Conservation (phyloP, 805 yeast species). For the Martiniozyma abietophila region DNA sequence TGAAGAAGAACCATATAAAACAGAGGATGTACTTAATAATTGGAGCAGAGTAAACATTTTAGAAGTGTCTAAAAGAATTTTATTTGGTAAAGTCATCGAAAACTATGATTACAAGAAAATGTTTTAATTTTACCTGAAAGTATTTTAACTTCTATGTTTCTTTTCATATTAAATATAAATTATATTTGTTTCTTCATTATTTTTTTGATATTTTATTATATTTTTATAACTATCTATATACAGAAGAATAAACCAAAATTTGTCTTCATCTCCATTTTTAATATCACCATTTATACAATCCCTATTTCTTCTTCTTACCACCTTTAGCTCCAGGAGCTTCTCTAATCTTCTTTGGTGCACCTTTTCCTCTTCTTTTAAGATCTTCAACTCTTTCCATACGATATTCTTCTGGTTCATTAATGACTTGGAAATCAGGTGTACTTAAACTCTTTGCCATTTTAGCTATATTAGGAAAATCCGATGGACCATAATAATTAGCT, state of each 20-base stretch:
- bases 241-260: constrained; percentile 3
- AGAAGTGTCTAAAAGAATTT: constrained; percentile 15
- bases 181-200: neutral
- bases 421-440: constrained; percentile 31
- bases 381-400: constrained; percentile 54
- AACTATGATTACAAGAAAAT: constrained; percentile 24
- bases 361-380: constrained; percentile 80
- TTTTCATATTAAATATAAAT: no score
- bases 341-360: constrained; percentile 73
- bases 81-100: constrained; percentile 23
- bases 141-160: no score
- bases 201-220: no score
- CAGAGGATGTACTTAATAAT: constrained; percentile 16
- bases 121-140: constrained; percentile 15
- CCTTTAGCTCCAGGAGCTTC: constrained; percentile 28
- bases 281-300: no score
- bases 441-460: constrained; percentile 20
- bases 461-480: constrained; percentile 53
- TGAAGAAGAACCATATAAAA: constrained; percentile 1
- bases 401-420: constrained; percentile 61
- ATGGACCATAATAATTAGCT: constrained; percentile 65
- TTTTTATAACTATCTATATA: constrained; percentile 1
- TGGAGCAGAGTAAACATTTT: constrained; percentile 21
- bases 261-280: neutral
- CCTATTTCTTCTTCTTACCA: constrained; percentile 34